Conservation (phyloP, 2,329 filamentous ascomycete genomes). For the Fusarium citri region DNA sequence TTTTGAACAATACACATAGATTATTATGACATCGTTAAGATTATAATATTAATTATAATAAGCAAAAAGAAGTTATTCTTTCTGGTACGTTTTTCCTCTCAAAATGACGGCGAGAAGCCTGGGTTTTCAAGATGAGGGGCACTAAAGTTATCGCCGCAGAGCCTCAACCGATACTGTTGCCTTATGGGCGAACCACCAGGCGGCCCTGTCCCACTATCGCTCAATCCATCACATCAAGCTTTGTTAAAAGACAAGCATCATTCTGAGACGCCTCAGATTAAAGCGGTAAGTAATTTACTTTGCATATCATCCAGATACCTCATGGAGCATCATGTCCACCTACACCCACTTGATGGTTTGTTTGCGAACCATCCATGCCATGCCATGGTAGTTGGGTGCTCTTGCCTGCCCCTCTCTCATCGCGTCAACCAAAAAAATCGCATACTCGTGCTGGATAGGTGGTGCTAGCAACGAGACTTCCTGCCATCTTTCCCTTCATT, state of each 20-base stretch:
- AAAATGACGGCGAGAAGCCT: neutral
- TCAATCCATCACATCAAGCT: neutral
- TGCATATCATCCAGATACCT: neutral
- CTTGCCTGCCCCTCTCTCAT: neutral
- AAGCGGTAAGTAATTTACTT: neutral
- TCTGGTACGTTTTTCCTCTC: neutral
- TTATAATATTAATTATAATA: neutral
- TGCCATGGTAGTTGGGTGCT: neutral
- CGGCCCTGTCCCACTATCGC: neutral
- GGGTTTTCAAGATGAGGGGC: neutral
- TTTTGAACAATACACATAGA: neutral
- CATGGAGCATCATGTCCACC: neutral
- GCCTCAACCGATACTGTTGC: constrained; percentile 1
- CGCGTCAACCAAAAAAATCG: neutral
- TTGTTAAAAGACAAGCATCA: neutral
- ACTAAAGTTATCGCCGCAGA: constrained; percentile 8
- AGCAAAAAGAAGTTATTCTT: neutral
- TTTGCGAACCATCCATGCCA: constrained; percentile 2
- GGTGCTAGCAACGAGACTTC: no score
- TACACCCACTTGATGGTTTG: neutral
- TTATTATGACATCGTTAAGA: neutral
- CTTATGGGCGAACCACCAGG: constrained; percentile 13
- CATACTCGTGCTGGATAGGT: no score
- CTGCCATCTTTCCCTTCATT: neutral
- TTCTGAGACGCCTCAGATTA: neutral